Conservation (phyloP, 306 rosid genomes). For the Fagus crenata region DNA sequence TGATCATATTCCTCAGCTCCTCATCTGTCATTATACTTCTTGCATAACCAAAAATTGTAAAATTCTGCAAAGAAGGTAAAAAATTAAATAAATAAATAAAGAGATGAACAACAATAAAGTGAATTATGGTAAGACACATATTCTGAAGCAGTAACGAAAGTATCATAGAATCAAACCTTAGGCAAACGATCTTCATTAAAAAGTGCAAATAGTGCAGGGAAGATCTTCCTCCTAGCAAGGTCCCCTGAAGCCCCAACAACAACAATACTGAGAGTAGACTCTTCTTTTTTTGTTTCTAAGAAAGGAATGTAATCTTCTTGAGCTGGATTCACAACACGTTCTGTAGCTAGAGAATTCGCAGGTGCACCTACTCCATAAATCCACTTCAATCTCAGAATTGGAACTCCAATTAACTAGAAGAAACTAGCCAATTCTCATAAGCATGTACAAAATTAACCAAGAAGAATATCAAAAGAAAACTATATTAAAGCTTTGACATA, state of each 20-base stretch:
- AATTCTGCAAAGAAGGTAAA: constrained; percentile 55
- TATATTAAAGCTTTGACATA: background rate
- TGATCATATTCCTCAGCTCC: constrained; percentile 73
- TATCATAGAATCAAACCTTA: constrained; percentile 47
- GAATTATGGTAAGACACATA: constrained; percentile 8
- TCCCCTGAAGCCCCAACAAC: constrained; percentile 98
- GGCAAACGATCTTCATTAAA: constrained; percentile 86
- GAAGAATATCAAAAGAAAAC: background rate
- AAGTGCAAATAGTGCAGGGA: constrained; percentile 95
- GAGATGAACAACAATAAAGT: constrained; percentile 11
- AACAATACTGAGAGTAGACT: constrained; percentile 72
- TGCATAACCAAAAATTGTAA: constrained; percentile 75
- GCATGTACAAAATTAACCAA: background rate
- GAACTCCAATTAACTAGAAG: constrained; percentile 10
- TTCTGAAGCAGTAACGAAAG: background rate
- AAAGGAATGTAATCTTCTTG: constrained; percentile 39
- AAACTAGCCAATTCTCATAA: constrained; percentile 9
- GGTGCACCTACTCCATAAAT: constrained; percentile 45
- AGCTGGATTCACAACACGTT: constrained; percentile 39
- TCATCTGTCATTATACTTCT: constrained; percentile 75
- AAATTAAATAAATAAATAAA: constrained; percentile 9
- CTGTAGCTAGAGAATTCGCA: constrained; percentile 49
- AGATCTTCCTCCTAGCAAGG: constrained; percentile 95
- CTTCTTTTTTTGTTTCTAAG: constrained; percentile 39
- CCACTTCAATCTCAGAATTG: constrained; percentile 23